Base-by-base conservation (phyloP, 805 yeast genomes). In the Schwanniomyces vanrijiae region DNA sequence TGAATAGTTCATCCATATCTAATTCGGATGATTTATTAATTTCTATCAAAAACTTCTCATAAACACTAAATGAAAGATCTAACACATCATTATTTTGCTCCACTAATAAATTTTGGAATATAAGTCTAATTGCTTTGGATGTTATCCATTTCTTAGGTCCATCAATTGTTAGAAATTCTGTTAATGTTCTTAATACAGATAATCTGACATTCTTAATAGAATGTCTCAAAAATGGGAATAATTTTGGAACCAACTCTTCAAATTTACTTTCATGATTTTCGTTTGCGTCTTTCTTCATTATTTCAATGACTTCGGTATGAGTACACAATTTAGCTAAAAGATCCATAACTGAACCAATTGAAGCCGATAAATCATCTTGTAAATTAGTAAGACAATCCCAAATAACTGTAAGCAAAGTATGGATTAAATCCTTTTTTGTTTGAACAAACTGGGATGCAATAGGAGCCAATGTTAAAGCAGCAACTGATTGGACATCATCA, bases 401-500 rank as follows among this genome's bases (percentile, higher is more conserved):
- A n/a, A 94, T 83, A 2, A 90, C 94, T 10, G 79, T 76, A 26
- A 81, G 67, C 18, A 81, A 62, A 14, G 78, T 68, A 44, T 73
- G 75, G 3, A 80, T 75, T 21, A 83, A 62, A 33, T 72, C 73
- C 16, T 77, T 70, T 44, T 84, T 80, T 38, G 86, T 69, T 33
- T 77, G 72, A n/a, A 91, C 91, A 64, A 92, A 89, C 53, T 89
- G 88, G n/a, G 78, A 74, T 1, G 96, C 90, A 40, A 94, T 88
- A 3, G 99, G 99, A 0, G 92, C 76, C 44, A 94, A 71, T 1
- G 96, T 90, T 2, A 96, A 87, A 0, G 99, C 98, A 20, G 96
- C 90, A 40, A 92, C 97, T 7, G 97, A 90, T 64, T 95, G 97
- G 21, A 94, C 98, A 63, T 94, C 99, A 64, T 91, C 98, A 56